A percentile compares a stretch with the other conserved stretches of the same genome.
Conservation (phyloP, 192 early-diverging fungal genomes). For the Podila epicladia region DNA sequence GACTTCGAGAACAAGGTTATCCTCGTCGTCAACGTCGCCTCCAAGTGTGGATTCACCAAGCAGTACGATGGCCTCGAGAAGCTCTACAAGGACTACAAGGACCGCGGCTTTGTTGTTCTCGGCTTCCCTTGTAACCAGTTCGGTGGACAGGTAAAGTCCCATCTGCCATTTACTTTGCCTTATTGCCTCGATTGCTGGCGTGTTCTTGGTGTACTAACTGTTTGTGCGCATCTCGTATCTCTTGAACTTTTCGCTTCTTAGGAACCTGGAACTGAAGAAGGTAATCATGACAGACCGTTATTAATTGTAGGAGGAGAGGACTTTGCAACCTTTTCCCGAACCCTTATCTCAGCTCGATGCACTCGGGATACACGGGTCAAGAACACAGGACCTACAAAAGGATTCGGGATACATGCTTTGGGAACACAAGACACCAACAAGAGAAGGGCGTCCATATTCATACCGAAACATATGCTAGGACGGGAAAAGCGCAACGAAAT, state of each 20-base stretch:
- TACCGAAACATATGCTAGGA: no score
- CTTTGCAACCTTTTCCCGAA: neutral
- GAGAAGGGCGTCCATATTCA: no score
- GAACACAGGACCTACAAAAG: no score
- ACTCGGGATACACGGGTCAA: no score
- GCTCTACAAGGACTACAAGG: slow-evolving; percentile 72
- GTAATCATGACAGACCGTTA: slow-evolving; percentile 15
- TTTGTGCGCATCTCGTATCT: neutral
- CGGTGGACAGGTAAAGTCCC: slow-evolving; percentile 64
- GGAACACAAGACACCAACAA: no score
- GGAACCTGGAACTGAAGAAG: slow-evolving; percentile 62
- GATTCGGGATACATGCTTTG: no score
- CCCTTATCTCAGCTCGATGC: no score
- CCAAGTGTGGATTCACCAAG: slow-evolving; percentile 88
- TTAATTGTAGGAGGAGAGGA: neutral
- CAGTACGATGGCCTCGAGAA: slow-evolving; percentile 80
- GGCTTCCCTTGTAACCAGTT: slow-evolving; percentile 97
- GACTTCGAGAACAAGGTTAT: slow-evolving; percentile 78
- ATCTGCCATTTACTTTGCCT: neutral
- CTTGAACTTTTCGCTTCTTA: slow-evolving; percentile 3
- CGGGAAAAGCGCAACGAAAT: no score
- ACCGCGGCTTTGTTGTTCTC: slow-evolving; percentile 81
- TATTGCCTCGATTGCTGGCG: neutral
- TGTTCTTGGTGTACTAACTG: neutral
- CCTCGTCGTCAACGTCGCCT: slow-evolving; percentile 91